A percentile compares a stretch with the other conserved stretches of the same genome.
These are phyloP conservation scores for Hordeum marinum DNA, from an alignment of 176 grass and related monocot genomes.

Conservation along the genomic window DNA sequence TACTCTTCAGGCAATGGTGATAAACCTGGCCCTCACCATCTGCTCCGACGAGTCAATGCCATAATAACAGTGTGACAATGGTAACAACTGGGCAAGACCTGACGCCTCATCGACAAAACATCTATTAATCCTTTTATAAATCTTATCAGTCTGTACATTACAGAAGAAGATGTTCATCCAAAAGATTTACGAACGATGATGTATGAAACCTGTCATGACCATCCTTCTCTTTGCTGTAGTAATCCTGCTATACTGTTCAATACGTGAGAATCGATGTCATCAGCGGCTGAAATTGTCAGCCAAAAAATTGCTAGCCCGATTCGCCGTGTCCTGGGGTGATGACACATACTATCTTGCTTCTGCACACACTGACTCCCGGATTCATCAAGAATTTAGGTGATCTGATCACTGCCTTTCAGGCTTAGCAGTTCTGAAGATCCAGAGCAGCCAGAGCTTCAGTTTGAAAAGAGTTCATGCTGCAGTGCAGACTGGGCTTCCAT, in stretches of 20 bases:
- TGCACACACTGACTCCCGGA: neutral
- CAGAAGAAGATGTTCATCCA: neutral
- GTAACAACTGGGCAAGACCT: neutral
- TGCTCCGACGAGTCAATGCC: no score
- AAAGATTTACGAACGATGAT: neutral
- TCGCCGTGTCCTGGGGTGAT: neutral
- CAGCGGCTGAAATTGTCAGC: constrained; percentile 12
- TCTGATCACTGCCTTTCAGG: neutral
- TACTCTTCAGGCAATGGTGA: no score
- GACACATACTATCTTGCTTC: neutral
- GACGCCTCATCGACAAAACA: neutral
- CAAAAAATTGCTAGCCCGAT: neutral
- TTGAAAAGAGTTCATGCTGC: neutral
- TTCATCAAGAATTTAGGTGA: neutral
- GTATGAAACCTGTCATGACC: neutral
- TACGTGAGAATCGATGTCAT: neutral
- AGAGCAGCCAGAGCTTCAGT: neutral
- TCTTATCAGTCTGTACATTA: neutral
- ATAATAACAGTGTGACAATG: neutral
- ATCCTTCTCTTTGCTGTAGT: neutral
- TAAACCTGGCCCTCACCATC: no score
- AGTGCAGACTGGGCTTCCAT: neutral
- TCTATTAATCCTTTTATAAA: neutral
- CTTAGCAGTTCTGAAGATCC: neutral
- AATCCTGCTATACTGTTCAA: neutral